Percentiles rank a stretch among this genome's conserved stretches.
phyloP scores from a whole-genome alignment of 2,329 filamentous ascomycete species.

The Huntiella abstrusa region DNA sequence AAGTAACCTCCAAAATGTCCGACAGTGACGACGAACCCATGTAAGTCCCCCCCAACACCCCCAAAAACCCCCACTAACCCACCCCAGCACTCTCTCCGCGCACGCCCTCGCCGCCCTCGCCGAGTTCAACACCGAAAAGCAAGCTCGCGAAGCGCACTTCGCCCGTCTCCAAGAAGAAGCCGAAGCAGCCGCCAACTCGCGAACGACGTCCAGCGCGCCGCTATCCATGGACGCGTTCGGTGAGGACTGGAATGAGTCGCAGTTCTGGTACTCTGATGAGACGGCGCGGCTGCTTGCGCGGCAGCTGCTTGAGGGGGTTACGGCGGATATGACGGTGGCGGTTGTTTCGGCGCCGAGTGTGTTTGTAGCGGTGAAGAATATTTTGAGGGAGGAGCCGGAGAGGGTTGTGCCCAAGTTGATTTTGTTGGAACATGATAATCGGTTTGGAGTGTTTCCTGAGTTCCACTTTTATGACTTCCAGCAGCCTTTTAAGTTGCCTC shows the following conservation, averaged over 20 bases:
- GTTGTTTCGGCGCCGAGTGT: slow-evolving; percentile 60
- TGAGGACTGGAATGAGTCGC: slow-evolving; percentile 68
- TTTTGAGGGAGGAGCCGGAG: slow-evolving; percentile 22
- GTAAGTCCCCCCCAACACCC: slow-evolving; percentile 18
- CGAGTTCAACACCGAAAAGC: slow-evolving; percentile 56
- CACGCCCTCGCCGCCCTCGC: slow-evolving; percentile 49
- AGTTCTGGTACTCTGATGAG: slow-evolving; percentile 68
- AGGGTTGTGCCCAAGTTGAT: slow-evolving; percentile 33
- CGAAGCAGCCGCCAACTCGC: slow-evolving; percentile 12
- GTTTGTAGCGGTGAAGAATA: slow-evolving; percentile 57
- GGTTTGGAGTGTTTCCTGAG: slow-evolving; percentile 56
- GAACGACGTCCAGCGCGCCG: slow-evolving; percentile 10
- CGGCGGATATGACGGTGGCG: slow-evolving; percentile 38
- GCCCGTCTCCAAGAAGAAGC: slow-evolving; percentile 45
- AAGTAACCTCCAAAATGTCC: slow-evolving; percentile 1
- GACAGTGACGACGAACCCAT: slow-evolving; percentile 27
- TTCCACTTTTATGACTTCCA: slow-evolving; percentile 60
- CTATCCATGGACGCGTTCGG: slow-evolving; percentile 50
- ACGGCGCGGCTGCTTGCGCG: slow-evolving; percentile 46
- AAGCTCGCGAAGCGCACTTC: slow-evolving; percentile 46
- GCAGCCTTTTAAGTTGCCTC: slow-evolving; percentile 44
- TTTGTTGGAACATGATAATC: slow-evolving; percentile 54
- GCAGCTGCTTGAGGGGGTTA: slow-evolving; percentile 44
- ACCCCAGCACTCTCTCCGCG: slow-evolving; percentile 39
- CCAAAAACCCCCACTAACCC: background rate